Evolutionary conservation across 2,329 filamentous ascomycete species (phyloP).

Genomic region (Cladosporium sp.): DNA sequence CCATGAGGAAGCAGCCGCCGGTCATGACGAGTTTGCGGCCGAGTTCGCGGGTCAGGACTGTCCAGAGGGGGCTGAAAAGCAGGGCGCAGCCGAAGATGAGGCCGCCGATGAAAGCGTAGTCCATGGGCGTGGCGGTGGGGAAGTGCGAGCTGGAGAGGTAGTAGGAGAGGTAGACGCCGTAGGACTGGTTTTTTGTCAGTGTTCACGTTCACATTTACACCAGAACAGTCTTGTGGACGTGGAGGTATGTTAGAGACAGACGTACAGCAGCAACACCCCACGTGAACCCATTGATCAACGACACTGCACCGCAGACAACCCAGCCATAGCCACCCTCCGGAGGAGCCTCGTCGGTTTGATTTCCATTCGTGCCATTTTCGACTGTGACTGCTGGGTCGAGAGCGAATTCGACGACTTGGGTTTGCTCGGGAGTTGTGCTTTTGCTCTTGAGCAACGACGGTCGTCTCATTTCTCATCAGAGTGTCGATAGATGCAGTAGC

Average conservation of each 20-base stretch:
- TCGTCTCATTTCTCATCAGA: constrained; percentile 3
- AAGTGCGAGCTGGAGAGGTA: constrained; percentile 43
- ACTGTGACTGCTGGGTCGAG: not conserved
- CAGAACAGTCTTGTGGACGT: not conserved
- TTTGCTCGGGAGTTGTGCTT: not conserved
- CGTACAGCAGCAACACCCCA: constrained; percentile 30
- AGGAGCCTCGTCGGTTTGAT: not conserved
- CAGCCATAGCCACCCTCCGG: constrained; percentile 39
- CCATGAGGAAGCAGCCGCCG: constrained; percentile 35
- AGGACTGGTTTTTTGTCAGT: constrained; percentile 23
- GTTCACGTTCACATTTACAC: not conserved
- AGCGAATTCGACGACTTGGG: not conserved
- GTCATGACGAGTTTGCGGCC: constrained; percentile 36
- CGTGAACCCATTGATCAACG: constrained; percentile 32
- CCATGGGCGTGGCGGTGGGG: constrained; percentile 36
- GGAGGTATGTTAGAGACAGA: not conserved
- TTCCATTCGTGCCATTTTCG: not conserved
- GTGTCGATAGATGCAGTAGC: not conserved
- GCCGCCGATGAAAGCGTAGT: constrained; percentile 46
- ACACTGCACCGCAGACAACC: constrained; percentile 31
- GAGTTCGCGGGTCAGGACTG: constrained; percentile 29
- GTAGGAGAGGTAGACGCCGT: constrained; percentile 48
- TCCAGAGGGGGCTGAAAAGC: constrained; percentile 38
- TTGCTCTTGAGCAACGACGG: not conserved
- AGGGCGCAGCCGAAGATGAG: constrained; percentile 41